Percentiles rank a stretch among this genome's conserved stretches.
These are phyloP conservation scores for Hygrophila difformis DNA, from an alignment of 257 asterid genomes.

Conservation along the genomic window DNA sequence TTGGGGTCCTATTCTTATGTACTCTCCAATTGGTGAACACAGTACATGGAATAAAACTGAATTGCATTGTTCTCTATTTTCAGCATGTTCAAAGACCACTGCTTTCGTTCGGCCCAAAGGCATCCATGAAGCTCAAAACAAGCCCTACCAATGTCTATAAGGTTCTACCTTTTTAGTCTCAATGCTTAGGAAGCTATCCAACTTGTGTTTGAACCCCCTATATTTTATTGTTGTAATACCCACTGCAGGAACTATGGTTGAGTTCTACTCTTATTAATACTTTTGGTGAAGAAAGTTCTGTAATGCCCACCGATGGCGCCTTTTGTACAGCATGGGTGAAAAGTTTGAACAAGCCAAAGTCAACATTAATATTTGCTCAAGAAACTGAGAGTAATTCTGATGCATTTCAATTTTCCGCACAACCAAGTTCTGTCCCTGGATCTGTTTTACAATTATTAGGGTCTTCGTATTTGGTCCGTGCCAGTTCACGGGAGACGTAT, in stretches of 20 bases:
- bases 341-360: conserved; percentile 48
- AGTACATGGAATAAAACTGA: conserved; percentile 11
- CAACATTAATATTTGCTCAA: conserved; percentile 54
- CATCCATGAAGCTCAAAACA: conserved; percentile 72
- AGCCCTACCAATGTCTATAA: conserved; percentile 73
- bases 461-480: conserved; percentile 80
- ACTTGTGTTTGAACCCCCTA: conserved; percentile 6
- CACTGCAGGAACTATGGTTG: conserved; percentile 64
- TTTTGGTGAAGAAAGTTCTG: conserved; percentile 63
- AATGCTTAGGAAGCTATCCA: conserved; percentile 10
- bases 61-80: conserved; percentile 21
- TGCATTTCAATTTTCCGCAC: conserved; percentile 57
- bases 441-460: conserved; percentile 81
- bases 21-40: not conserved
- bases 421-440: conserved; percentile 72
- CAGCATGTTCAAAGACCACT: conserved; percentile 96
- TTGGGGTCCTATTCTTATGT: not conserved
- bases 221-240: conserved; percentile 12
- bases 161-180: conserved; percentile 33
- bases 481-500: conserved; percentile 92
- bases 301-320: conserved; percentile 64
- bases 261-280: conserved; percentile 71
- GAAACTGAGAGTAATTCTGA: conserved; percentile 38
- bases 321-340: conserved; percentile 74
- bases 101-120: conserved; percentile 88